Conservation (phyloP, 1,284 basidiomycete genomes). For the Termitomyces sp. region DNA sequence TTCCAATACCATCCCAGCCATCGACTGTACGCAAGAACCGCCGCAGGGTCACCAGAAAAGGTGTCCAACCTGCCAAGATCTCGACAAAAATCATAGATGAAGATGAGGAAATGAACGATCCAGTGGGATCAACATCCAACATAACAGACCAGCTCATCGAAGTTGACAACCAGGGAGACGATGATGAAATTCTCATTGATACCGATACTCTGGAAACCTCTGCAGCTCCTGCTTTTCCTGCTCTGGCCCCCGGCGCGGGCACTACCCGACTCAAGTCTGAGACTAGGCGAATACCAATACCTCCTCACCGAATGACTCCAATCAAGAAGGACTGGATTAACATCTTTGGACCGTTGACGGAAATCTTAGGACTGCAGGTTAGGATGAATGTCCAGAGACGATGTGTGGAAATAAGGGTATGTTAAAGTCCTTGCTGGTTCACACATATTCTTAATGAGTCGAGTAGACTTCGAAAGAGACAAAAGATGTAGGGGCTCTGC, state of each 20-base stretch:
- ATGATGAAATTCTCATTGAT: conserved; percentile 65
- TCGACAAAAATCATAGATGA: conserved; percentile 18
- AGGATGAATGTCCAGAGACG: conserved; percentile 91
- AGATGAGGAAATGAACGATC: conserved; percentile 35
- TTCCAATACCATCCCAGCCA: conserved; percentile 25
- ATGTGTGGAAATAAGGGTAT: conserved; percentile 88
- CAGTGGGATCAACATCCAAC: conserved; percentile 11
- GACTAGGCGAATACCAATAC: conserved; percentile 81
- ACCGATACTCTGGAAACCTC: conserved; percentile 38
- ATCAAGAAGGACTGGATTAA: conserved; percentile 97
- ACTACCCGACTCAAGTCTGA: conserved; percentile 67
- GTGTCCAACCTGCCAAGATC: conserved; percentile 20
- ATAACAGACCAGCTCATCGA: conserved; percentile 13
- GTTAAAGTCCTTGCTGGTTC: conserved; percentile 24
- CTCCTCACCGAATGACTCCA: conserved; percentile 96
- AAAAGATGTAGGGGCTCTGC: conserved; percentile 84
- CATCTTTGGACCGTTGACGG: conserved; percentile 93
- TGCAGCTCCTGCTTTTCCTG: conserved; percentile 59
- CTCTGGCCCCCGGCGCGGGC: conserved; percentile 55
- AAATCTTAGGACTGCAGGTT: conserved; percentile 91
- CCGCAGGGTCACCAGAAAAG: conserved; percentile 48
- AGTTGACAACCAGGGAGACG: conserved; percentile 25
- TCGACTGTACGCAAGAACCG: conserved; percentile 47
- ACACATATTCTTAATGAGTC: background rate
- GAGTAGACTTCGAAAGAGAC: conserved; percentile 90